phyloP scores from a whole-genome alignment of 2,329 filamentous ascomycete species.

The Monilinia fructigena region DNA sequence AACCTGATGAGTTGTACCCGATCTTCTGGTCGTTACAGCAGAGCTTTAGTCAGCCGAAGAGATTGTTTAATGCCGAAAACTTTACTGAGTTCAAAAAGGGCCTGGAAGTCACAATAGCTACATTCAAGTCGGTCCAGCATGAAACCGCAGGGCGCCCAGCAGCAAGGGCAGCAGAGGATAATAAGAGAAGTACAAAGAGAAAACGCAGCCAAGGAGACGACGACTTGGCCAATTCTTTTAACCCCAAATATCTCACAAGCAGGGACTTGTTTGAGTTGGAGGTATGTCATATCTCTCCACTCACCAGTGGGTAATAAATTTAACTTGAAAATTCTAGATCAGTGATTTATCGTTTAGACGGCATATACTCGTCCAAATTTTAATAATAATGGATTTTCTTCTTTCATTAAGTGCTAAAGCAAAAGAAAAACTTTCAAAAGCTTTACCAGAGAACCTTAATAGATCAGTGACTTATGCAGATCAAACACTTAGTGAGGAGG shows the following conservation, averaged over 20 bases:
- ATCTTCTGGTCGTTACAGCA: slow-evolving; percentile 93
- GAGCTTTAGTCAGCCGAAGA: slow-evolving; percentile 86
- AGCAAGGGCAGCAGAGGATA: slow-evolving; percentile 60
- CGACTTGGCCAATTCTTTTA: slow-evolving; percentile 73
- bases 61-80: slow-evolving; percentile 68
- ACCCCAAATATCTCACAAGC: slow-evolving; percentile 98
- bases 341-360: slow-evolving; percentile 92
- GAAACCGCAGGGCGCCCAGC: slow-evolving; percentile 48
- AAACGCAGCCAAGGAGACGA: slow-evolving; percentile 62
- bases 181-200: slow-evolving; percentile 65
- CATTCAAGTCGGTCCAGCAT: slow-evolving; percentile 68
- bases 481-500: slow-evolving; percentile 75
- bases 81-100: slow-evolving; percentile 65
- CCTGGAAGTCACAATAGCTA: slow-evolving; percentile 62
- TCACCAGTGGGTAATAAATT: background rate
- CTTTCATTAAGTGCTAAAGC: slow-evolving; percentile 81
- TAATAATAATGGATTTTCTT: slow-evolving; percentile 93
- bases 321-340: slow-evolving; percentile 54
- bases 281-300: slow-evolving; percentile 49
- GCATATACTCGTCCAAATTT: slow-evolving; percentile 89
- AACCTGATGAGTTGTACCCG: slow-evolving; percentile 76
- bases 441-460: slow-evolving; percentile 58
- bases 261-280: slow-evolving; percentile 94
- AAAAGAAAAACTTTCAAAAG: slow-evolving; percentile 72
- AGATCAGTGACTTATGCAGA: slow-evolving; percentile 82